Evolutionary conservation across 257 asterid species (phyloP).

Genomic region (Plantago ovata): DNA sequence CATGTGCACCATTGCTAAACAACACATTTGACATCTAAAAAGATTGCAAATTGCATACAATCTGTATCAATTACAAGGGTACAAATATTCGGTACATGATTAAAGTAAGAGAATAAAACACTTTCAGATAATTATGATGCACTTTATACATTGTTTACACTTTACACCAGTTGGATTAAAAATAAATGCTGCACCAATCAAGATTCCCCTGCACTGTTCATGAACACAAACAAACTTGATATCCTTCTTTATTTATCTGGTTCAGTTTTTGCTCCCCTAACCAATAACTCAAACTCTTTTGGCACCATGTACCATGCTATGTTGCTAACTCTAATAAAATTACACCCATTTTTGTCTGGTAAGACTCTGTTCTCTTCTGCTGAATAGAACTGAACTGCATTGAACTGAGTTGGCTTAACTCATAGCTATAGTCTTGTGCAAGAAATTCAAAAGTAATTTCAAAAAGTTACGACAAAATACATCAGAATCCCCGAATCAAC

Average conservation of each 20-base stretch:
- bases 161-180: background rate
- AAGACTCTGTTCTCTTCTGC: too few relatives aligned
- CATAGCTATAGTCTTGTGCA: too few relatives aligned
- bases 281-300: background rate
- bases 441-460: too few relatives aligned
- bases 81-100: conserved; percentile 13
- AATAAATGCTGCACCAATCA: background rate
- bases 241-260: background rate
- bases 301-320: background rate
- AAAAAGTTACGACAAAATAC: too few relatives aligned
- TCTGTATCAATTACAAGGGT: background rate
- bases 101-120: background rate
- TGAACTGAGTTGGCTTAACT: too few relatives aligned
- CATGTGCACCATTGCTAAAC: background rate
- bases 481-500: too few relatives aligned
- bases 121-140: conserved; percentile 3
- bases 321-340: too few relatives aligned
- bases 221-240: background rate
- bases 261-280: background rate
- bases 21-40: background rate
- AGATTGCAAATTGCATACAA: background rate
- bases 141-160: background rate
- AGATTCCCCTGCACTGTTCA: background rate
- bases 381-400: too few relatives aligned
- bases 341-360: too few relatives aligned